Evolutionary conservation across 2,329 filamentous ascomycete species (phyloP).

Genomic region (Fusarium sp.): DNA sequence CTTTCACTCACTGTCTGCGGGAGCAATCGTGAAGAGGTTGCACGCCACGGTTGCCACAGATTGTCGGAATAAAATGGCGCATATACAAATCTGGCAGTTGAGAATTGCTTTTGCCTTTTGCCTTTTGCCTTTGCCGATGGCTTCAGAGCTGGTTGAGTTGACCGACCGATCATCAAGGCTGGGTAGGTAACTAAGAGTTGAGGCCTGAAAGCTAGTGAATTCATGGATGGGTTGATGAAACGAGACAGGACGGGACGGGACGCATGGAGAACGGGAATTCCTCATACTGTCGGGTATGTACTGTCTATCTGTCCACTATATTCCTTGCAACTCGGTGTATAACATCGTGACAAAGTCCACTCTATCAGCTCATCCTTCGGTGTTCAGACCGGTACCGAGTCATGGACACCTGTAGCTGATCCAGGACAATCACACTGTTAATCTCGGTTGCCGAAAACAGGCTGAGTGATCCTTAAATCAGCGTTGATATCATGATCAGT

Average conservation of each 20-base stretch:
- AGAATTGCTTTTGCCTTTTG: neutral
- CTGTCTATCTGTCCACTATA: neutral
- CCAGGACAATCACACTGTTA: neutral
- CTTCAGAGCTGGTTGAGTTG: neutral
- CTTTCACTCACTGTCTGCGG: neutral
- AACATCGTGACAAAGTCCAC: slow-evolving; percentile 1
- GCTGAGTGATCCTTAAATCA: neutral
- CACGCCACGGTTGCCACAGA: slow-evolving; percentile 29
- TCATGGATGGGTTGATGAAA: slow-evolving; percentile 21
- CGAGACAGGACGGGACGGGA: slow-evolving; percentile 26
- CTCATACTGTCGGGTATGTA: neutral
- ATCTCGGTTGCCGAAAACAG: slow-evolving; percentile 4
- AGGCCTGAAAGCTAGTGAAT: neutral
- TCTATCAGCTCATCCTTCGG: slow-evolving; percentile 6
- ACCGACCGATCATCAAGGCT: neutral
- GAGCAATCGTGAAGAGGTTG: slow-evolving; percentile 20
- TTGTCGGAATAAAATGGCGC: slow-evolving; percentile 30
- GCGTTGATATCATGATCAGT: neutral
- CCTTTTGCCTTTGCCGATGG: neutral
- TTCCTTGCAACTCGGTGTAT: slow-evolving; percentile 8
- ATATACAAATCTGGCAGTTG: slow-evolving; percentile 24
- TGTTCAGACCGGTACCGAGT: neutral
- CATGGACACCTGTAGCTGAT: neutral
- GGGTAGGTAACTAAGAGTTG: neutral
- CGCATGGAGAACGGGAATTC: slow-evolving; percentile 3